Evolutionary conservation across 441 rosid species (phyloP).

Genomic region (Flueggea neowawraea): DNA sequence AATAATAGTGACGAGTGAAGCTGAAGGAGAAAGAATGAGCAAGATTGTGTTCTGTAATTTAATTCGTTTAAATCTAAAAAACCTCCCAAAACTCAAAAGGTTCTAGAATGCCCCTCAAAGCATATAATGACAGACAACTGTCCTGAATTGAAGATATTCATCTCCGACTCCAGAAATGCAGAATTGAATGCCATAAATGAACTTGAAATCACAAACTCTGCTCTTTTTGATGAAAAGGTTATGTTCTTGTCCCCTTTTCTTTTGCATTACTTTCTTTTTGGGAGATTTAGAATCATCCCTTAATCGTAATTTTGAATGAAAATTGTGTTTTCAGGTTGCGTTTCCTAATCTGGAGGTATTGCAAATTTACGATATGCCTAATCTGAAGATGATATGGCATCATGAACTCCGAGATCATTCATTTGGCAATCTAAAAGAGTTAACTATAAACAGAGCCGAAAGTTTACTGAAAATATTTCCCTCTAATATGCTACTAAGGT

Average conservation of each 20-base stretch:
- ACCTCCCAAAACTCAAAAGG: constrained; percentile 9
- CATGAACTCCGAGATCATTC: not conserved
- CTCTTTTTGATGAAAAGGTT: constrained; percentile 8
- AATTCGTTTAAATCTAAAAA: not conserved
- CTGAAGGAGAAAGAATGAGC: not conserved
- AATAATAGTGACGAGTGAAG: not conserved
- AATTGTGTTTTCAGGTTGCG: not conserved
- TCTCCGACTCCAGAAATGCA: not conserved
- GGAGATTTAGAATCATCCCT: no score
- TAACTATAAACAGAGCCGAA: not conserved
- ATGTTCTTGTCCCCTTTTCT: not conserved
- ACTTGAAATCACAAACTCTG: not conserved
- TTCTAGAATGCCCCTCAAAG: constrained; percentile 15
- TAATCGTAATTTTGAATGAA: no score
- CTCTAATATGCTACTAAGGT: constrained; percentile 1
- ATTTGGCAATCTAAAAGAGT: not conserved
- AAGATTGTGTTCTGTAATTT: not conserved
- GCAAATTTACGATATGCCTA: no score
- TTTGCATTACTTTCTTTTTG: not conserved
- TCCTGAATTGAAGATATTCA: constrained; percentile 1
- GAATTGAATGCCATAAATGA: not conserved
- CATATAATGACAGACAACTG: not conserved
- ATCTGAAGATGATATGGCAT: no score
- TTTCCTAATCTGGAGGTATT: not conserved
- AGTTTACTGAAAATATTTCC: constrained; percentile 6